Percentiles rank a stretch among this genome's conserved stretches.
These are phyloP conservation scores for Cichorium intybus DNA, from an alignment of 140 eudicot species.

Conservation along the genomic window DNA sequence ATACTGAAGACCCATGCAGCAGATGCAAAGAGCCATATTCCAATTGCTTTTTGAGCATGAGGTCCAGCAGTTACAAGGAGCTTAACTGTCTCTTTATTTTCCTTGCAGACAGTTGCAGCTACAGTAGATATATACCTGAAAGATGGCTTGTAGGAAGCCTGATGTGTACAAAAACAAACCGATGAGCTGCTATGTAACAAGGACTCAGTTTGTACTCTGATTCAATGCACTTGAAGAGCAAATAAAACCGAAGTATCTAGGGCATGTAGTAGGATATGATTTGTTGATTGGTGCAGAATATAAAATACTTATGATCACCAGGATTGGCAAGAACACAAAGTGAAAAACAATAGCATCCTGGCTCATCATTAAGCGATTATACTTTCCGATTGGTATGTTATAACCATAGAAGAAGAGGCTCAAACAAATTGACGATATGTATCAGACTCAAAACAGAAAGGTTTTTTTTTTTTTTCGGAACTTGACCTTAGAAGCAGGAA, in stretches of 20 bases:
- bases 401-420: neutral
- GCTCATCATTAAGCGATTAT: neutral
- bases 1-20: slow-evolving; percentile 99
- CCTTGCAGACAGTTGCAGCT: slow-evolving; percentile 47
- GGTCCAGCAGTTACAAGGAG: slow-evolving; percentile 92
- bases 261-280: too few relatives aligned
- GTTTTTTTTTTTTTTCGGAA: neutral
- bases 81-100: slow-evolving; percentile 56
- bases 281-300: too few relatives aligned
- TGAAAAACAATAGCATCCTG: neutral
- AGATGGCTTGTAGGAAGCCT: slow-evolving; percentile 50
- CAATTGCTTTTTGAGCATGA: slow-evolving; percentile 79
- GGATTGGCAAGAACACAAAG: neutral
- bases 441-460: neutral
- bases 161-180: slow-evolving; percentile 13
- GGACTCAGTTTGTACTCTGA: too few relatives aligned
- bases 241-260: too few relatives aligned
- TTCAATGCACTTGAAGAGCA: too few relatives aligned
- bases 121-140: slow-evolving; percentile 53
- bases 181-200: slow-evolving; percentile 10
- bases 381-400: neutral
- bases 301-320: too few relatives aligned
- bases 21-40: slow-evolving; percentile 95
- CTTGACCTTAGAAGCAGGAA: neutral
- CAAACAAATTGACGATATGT: too few relatives aligned